Percentiles rank a stretch among this genome's conserved stretches.
phyloP scores from a whole-genome alignment of 768 basidiomycete genomes.

The Lactarius trivialis region DNA sequence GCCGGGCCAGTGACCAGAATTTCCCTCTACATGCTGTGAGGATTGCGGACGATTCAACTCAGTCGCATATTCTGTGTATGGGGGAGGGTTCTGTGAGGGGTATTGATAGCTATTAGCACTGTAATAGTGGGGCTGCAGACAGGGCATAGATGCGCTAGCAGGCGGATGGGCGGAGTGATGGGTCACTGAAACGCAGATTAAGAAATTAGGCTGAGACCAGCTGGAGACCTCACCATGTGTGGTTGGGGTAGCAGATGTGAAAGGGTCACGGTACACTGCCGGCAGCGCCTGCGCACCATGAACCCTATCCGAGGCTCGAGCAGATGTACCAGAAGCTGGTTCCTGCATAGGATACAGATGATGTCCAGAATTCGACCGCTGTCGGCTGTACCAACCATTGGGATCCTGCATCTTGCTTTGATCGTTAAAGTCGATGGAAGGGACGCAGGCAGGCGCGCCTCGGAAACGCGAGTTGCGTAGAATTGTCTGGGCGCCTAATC shows the following conservation, averaged over 20 bases:
- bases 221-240: slow-evolving; percentile 49
- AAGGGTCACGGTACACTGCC: slow-evolving; percentile 49
- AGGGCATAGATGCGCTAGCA: slow-evolving; percentile 52
- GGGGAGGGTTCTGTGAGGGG: slow-evolving; percentile 37
- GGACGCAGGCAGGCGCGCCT: slow-evolving; percentile 4
- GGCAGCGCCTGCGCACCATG: slow-evolving; percentile 64
- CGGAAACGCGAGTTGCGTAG: background rate
- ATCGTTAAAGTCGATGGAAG: slow-evolving; percentile 1
- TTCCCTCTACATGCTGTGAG: slow-evolving; percentile 38
- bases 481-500: background rate
- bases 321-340: background rate
- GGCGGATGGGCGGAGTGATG: slow-evolving; percentile 59
- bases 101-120: slow-evolving; percentile 28
- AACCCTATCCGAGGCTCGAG: slow-evolving; percentile 40
- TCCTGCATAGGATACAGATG: slow-evolving; percentile 13
- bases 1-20: slow-evolving; percentile 58
- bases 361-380: slow-evolving; percentile 1
- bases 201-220: background rate
- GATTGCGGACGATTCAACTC: slow-evolving; percentile 52
- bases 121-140: slow-evolving; percentile 53
- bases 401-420: slow-evolving; percentile 13
- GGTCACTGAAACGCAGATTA: slow-evolving; percentile 41
- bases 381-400: slow-evolving; percentile 19
- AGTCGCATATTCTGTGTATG: slow-evolving; percentile 63
- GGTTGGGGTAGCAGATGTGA: slow-evolving; percentile 72